phyloP scores from a whole-genome alignment of 2,329 filamentous ascomycete species.

The Rhynchosporium secalis region DNA sequence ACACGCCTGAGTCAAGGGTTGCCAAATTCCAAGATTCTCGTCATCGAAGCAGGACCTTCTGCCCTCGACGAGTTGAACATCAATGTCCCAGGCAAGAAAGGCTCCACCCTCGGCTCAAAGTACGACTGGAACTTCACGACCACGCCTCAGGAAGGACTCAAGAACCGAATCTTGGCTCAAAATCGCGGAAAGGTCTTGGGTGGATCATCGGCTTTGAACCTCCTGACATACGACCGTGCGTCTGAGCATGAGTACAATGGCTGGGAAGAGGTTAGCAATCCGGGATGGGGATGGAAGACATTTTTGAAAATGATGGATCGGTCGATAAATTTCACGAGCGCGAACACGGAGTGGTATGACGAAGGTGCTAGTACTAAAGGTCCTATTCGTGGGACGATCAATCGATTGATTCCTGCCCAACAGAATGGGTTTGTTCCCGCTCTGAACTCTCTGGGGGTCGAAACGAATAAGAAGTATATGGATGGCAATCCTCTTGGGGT shows the following conservation, averaged over 20 bases:
- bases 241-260: slow-evolving; percentile 39
- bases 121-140: slow-evolving; percentile 47
- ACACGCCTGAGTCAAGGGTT: slow-evolving; percentile 44
- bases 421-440: slow-evolving; percentile 48
- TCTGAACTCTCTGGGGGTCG: slow-evolving; percentile 47
- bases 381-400: slow-evolving; percentile 44
- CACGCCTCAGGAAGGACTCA: slow-evolving; percentile 40
- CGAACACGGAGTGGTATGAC: slow-evolving; percentile 25
- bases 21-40: slow-evolving; percentile 40
- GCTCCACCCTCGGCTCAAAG: slow-evolving; percentile 40
- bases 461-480: slow-evolving; percentile 47
- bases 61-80: slow-evolving; percentile 42
- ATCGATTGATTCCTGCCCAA: slow-evolving; percentile 46
- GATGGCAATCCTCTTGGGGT: slow-evolving; percentile 52
- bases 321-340: slow-evolving; percentile 24
- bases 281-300: slow-evolving; percentile 45
- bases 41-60: slow-evolving; percentile 34
- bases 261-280: slow-evolving; percentile 46
- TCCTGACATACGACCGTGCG: slow-evolving; percentile 33
- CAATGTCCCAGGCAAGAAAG: slow-evolving; percentile 42
- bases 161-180: slow-evolving; percentile 23
- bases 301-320: slow-evolving; percentile 21
- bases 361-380: slow-evolving; percentile 42
- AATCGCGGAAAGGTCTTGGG: slow-evolving; percentile 40
- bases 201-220: slow-evolving; percentile 43